Evolutionary conservation across 2,329 filamentous ascomycete genomes (phyloP).

Genomic region (Thielaviopsis musarum): DNA sequence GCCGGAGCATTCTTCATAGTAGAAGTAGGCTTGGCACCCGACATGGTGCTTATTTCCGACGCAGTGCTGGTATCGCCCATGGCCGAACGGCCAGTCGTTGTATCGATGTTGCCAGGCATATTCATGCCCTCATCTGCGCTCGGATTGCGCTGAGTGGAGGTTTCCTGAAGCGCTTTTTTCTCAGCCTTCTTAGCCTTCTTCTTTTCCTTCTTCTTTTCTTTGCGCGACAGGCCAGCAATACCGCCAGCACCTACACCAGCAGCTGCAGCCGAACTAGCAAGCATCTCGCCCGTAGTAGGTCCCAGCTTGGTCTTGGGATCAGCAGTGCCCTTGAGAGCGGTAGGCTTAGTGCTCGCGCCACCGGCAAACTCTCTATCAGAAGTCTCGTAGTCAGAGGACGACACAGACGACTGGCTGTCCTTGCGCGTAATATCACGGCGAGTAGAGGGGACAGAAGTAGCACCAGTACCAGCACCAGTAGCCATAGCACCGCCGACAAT

Average conservation of each 20-base stretch:
- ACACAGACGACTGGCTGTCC: neutral
- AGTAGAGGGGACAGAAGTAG: neutral
- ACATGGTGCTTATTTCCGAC: neutral
- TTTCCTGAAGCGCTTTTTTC: constrained; percentile 15
- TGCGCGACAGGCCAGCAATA: neutral
- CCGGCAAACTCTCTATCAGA: neutral
- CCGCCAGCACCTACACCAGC: constrained; percentile 1
- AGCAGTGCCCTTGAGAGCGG: neutral
- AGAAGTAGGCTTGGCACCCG: neutral
- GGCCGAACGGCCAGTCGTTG: neutral
- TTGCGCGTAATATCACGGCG: neutral
- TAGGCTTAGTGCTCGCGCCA: neutral
- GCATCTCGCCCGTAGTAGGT: constrained; percentile 5
- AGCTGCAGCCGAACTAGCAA: constrained; percentile 4
- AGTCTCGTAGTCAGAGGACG: constrained; percentile 4
- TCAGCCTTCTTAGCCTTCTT: constrained; percentile 58
- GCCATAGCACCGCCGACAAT: neutral
- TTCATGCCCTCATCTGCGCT: neutral
- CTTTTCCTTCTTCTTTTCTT: constrained; percentile 58
- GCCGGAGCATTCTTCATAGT: neutral
- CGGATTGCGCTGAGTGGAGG: neutral
- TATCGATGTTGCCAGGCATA: neutral
- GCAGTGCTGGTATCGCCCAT: neutral
- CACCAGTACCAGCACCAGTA: neutral
- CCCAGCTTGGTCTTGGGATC: constrained; percentile 1